Percentiles rank a stretch among this genome's conserved stretches.
Conservation (phyloP, 805 yeast genomes). For the Candida corydali region DNA sequence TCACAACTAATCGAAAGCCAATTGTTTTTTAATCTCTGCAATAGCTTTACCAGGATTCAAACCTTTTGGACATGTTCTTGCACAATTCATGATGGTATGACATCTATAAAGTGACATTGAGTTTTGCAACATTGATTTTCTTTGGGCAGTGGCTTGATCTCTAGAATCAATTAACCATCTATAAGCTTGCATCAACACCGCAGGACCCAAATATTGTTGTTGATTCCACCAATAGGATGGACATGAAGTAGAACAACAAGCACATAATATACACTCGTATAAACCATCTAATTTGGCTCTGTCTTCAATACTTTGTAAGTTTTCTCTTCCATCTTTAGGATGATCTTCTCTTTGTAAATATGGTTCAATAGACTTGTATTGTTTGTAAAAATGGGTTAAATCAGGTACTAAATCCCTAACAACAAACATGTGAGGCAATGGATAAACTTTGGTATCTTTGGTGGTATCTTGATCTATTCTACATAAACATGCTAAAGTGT, state of each 20-base stretch:
- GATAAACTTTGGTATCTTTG: conserved; percentile 84
- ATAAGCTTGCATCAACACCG: conserved; percentile 98
- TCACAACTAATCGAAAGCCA: conserved; percentile 63
- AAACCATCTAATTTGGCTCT: conserved; percentile 95
- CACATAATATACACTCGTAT: conserved; percentile 96
- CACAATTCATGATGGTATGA: conserved; percentile 98
- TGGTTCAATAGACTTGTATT: conserved; percentile 97
- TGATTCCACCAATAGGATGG: conserved; percentile 99
- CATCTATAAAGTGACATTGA: conserved; percentile 98
- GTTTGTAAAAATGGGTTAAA: conserved; percentile 95
- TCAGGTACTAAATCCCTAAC: conserved; percentile 98
- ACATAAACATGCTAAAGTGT: conserved; percentile 95
- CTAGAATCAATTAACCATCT: conserved; percentile 98
- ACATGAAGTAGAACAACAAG: conserved; percentile 98
- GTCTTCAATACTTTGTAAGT: conserved; percentile 85
- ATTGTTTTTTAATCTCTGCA: conserved; percentile 92
- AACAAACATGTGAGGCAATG: conserved; percentile 96
- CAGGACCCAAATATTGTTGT: conserved; percentile 97
- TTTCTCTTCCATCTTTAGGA: conserved; percentile 91
- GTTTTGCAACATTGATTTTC: conserved; percentile 90
- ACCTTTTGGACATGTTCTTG: conserved; percentile 97
- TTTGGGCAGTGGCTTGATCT: conserved; percentile 78
- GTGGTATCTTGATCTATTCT: conserved; percentile 77
- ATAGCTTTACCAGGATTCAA: conserved; percentile 97
- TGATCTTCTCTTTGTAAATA: conserved; percentile 77